Evolutionary conservation across 805 yeast genomes (phyloP).

Genomic region (Starmerella scarabaei): DNA sequence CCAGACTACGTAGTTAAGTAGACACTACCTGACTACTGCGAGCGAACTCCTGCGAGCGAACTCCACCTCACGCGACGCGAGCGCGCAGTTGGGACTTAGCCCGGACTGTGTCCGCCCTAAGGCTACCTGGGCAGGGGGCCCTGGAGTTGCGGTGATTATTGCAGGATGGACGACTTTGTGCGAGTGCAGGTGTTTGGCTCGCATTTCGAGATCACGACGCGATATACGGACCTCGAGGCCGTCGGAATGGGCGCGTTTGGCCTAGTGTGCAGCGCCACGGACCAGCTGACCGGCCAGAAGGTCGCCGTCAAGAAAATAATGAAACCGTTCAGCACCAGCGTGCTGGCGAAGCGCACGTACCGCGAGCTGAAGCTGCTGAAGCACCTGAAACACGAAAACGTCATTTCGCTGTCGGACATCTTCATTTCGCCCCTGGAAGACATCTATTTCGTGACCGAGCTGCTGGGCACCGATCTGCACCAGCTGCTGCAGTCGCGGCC

Average conservation of each 20-base stretch:
- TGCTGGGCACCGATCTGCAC: conserved; percentile 94
- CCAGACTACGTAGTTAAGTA: too few relatives aligned
- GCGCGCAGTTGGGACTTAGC: too few relatives aligned
- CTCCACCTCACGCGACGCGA: too few relatives aligned
- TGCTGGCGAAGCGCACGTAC: conserved; percentile 90
- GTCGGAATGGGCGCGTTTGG: conserved; percentile 99
- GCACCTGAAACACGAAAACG: conserved; percentile 87
- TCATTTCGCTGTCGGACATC: conserved; percentile 84
- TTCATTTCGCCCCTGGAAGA: conserved; percentile 91
- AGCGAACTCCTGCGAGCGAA: too few relatives aligned
- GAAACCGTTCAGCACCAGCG: conserved; percentile 94
- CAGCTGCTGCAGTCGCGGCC: conserved; percentile 85
- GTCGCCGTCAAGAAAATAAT: conserved; percentile 96
- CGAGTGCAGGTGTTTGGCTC: conserved; percentile 23
- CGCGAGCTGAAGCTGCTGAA: conserved; percentile 87
- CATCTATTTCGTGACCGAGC: conserved; percentile 87
- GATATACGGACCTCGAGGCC: conserved; percentile 80
- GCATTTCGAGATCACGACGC: conserved; percentile 23
- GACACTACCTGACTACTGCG: too few relatives aligned
- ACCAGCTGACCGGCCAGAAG: conserved; percentile 75
- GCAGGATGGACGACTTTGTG: conserved; percentile 21
- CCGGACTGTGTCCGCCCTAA: too few relatives aligned
- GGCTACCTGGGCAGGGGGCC: too few relatives aligned
- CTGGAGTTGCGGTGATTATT: too few relatives aligned
- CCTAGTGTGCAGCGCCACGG: conserved; percentile 90